These are phyloP conservation scores for Thelephora aurantiotincta DNA, from an alignment of 768 basidiomycete species.

Conservation along the genomic window DNA sequence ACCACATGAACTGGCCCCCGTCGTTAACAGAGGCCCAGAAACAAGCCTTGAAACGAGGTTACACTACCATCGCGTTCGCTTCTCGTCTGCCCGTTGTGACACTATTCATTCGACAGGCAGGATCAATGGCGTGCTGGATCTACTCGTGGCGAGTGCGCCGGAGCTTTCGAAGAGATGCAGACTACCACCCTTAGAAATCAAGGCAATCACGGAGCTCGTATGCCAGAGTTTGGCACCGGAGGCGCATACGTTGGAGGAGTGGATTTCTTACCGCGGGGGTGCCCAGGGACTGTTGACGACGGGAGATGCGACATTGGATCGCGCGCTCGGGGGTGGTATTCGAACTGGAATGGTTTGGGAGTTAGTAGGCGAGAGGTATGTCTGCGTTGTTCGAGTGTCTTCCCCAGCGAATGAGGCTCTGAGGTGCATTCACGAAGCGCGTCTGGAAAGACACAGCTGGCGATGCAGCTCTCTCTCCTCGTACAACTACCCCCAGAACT, in stretches of 20 bases:
- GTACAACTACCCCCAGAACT: slow-evolving; percentile 52
- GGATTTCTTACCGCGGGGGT: slow-evolving; percentile 19
- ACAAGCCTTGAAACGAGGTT: background rate
- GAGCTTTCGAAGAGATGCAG: slow-evolving; percentile 46
- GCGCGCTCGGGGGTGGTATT: slow-evolving; percentile 66
- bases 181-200: slow-evolving; percentile 33
- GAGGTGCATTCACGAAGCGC: slow-evolving; percentile 35
- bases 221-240: slow-evolving; percentile 27
- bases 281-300: slow-evolving; percentile 41
- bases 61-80: background rate
- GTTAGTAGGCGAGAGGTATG: slow-evolving; percentile 77
- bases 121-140: slow-evolving; percentile 30
- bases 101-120: slow-evolving; percentile 24
- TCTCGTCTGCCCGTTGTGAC: background rate
- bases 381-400: slow-evolving; percentile 3
- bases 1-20: background rate
- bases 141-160: slow-evolving; percentile 32
- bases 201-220: slow-evolving; percentile 34
- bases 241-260: slow-evolving; percentile 26
- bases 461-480: slow-evolving; percentile 66
- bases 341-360: slow-evolving; percentile 77
- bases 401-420: background rate
- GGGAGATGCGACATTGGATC: slow-evolving; percentile 60
- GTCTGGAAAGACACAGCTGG: slow-evolving; percentile 89
- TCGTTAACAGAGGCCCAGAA: background rate